These are phyloP conservation scores for Pyrenula aspistea DNA, from an alignment of 495 filamentous ascomycete genomes.

Conservation along the genomic window DNA sequence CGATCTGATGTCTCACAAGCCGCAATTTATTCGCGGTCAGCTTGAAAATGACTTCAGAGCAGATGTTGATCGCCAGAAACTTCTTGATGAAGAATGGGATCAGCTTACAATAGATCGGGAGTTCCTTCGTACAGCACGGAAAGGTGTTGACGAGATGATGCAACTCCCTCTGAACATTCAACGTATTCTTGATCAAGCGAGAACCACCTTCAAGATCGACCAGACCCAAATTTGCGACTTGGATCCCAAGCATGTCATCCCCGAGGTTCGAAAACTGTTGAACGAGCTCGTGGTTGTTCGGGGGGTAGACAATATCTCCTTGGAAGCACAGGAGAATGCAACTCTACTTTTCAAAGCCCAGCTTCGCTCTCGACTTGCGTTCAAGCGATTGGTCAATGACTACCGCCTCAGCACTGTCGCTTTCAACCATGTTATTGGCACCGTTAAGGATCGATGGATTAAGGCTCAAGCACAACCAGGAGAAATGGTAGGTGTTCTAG, in stretches of 20 bases:
- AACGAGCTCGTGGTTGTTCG: slow-evolving; percentile 72
- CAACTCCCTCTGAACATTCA: slow-evolving; percentile 86
- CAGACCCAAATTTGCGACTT: slow-evolving; percentile 75
- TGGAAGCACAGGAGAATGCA: slow-evolving; percentile 78
- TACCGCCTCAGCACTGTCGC: slow-evolving; percentile 82
- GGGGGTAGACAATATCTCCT: slow-evolving; percentile 67
- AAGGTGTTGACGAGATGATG: slow-evolving; percentile 61
- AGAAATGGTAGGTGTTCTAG: slow-evolving; percentile 97
- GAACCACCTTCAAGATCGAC: slow-evolving; percentile 81
- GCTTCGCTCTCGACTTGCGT: slow-evolving; percentile 79
- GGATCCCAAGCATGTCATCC: slow-evolving; percentile 79
- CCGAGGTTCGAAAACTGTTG: slow-evolving; percentile 63
- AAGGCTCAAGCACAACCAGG: slow-evolving; percentile 73
- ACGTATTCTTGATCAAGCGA: slow-evolving; percentile 81
- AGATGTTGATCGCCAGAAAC: slow-evolving; percentile 70
- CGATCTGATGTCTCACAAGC: slow-evolving; percentile 86
- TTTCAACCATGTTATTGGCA: slow-evolving; percentile 85
- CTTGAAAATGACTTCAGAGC: slow-evolving; percentile 83
- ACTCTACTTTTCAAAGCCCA: slow-evolving; percentile 85
- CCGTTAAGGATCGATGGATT: slow-evolving; percentile 76
- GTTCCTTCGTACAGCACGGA: slow-evolving; percentile 52
- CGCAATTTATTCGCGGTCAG: slow-evolving; percentile 47
- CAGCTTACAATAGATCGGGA: slow-evolving; percentile 59
- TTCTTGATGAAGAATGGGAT: slow-evolving; percentile 84
- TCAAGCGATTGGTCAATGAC: slow-evolving; percentile 75